These are phyloP conservation scores for Zygnema cylindricum DNA, from an alignment of 139 green algal species.

Conservation along the genomic window DNA sequence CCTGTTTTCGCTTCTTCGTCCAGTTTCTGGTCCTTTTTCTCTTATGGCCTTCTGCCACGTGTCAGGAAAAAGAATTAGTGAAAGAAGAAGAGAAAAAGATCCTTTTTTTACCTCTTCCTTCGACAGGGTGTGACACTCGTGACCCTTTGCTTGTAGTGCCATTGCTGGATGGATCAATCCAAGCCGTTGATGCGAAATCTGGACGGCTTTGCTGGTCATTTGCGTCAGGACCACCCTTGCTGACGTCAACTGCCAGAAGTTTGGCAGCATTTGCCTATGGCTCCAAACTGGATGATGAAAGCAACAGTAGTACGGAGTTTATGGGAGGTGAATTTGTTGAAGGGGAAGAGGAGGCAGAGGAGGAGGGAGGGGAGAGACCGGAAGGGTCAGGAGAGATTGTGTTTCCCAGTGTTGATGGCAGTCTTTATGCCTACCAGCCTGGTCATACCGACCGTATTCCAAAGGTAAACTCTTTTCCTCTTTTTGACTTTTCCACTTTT, in stretches of 20 bases:
- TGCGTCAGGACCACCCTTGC: conserved; percentile 27
- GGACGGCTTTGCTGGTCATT: conserved; percentile 49
- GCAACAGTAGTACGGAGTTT: not conserved
- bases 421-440: conserved; percentile 78
- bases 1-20: not conserved
- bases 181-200: conserved; percentile 36
- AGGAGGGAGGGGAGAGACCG: conserved; percentile 1
- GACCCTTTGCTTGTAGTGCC: conserved; percentile 5
- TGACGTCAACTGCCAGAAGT: conserved; percentile 15
- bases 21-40: not conserved
- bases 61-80: not conserved
- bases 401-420: conserved; percentile 88
- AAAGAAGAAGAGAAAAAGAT: not conserved
- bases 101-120: not conserved
- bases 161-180: conserved; percentile 48
- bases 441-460: too few species aligned
- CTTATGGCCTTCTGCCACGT: not conserved
- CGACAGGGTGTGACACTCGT: not conserved
- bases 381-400: conserved; percentile 62
- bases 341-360: conserved; percentile 11
- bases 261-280: not conserved
- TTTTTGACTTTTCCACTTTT: too few species aligned
- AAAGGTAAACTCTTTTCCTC: too few species aligned
- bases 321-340: not conserved
- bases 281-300: not conserved